Evolutionary conservation across 805 yeast species (phyloP).

Genomic region (Lachancea kluyveri): DNA sequence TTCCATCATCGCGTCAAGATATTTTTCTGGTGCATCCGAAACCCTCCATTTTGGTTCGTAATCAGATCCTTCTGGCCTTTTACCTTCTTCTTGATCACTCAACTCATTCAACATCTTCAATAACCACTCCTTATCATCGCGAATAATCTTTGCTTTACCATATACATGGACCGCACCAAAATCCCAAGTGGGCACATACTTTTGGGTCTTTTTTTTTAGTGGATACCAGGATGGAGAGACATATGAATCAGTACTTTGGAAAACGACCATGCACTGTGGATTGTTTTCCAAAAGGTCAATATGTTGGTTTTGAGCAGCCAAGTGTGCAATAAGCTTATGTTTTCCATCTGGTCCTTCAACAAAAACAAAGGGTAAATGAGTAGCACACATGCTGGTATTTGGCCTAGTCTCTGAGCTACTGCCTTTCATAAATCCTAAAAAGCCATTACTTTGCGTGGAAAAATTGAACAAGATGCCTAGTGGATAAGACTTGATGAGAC

Average conservation of each 20-base stretch:
- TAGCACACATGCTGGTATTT: slow-evolving; percentile 40
- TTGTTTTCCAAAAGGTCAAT: slow-evolving; percentile 34
- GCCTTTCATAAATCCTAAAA: slow-evolving; percentile 10
- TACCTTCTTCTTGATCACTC: slow-evolving; percentile 42
- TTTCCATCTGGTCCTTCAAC: slow-evolving; percentile 33
- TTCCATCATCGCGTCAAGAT: slow-evolving; percentile 37
- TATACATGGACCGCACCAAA: slow-evolving; percentile 50
- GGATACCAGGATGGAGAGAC: slow-evolving; percentile 57
- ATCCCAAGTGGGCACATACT: slow-evolving; percentile 68
- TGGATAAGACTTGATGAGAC: slow-evolving; percentile 42
- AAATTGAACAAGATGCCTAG: slow-evolving; percentile 44
- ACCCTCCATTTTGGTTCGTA: slow-evolving; percentile 44
- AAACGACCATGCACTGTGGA: slow-evolving; percentile 42
- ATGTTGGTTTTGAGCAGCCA: slow-evolving; percentile 49
- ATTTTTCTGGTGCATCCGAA: slow-evolving; percentile 48
- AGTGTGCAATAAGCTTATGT: slow-evolving; percentile 44
- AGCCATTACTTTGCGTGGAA: slow-evolving; percentile 8
- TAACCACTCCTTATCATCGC: slow-evolving; percentile 42
- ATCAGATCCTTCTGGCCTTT: slow-evolving; percentile 26
- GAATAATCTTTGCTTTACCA: slow-evolving; percentile 42
- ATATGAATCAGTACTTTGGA: slow-evolving; percentile 47
- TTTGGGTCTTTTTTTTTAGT: slow-evolving; percentile 48
- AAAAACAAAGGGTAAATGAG: slow-evolving; percentile 51
- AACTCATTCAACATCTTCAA: slow-evolving; percentile 38
- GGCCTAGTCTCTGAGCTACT: slow-evolving; percentile 17